A percentile compares a stretch with the other conserved stretches of the same genome.
Conservation (phyloP, 768 basidiomycete species). For the Heimioporus sp. region DNA sequence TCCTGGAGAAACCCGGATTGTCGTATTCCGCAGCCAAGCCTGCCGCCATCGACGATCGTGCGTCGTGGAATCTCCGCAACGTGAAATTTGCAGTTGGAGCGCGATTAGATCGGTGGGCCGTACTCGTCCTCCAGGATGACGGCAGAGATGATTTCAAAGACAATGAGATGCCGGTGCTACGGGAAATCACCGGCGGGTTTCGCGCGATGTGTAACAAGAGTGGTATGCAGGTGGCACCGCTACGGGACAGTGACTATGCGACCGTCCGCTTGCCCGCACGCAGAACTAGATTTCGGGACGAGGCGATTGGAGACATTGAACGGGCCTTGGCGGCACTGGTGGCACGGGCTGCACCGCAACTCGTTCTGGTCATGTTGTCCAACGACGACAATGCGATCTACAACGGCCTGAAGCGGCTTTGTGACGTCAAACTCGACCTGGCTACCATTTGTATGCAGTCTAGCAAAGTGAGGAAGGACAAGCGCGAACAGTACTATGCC, state of each 20-base stretch:
- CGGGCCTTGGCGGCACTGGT: not conserved
- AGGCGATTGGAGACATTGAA: constrained; percentile 39
- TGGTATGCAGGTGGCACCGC: constrained; percentile 52
- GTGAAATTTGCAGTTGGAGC: constrained; percentile 60
- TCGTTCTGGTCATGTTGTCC: constrained; percentile 47
- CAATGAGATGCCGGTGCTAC: constrained; percentile 48
- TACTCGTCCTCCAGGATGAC: constrained; percentile 63
- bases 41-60: constrained; percentile 35
- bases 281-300: constrained; percentile 45
- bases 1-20: constrained; percentile 44
- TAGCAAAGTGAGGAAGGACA: constrained; percentile 50
- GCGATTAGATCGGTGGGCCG: constrained; percentile 58
- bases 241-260: constrained; percentile 27
- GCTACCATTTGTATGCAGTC: constrained; percentile 73
- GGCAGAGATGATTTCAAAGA: constrained; percentile 52
- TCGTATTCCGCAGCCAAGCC: constrained; percentile 35
- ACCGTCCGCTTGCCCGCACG: constrained; percentile 47
- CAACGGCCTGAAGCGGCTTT: constrained; percentile 48
- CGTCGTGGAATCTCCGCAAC: constrained; percentile 51
- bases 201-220: constrained; percentile 57
- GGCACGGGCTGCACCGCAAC: constrained; percentile 1
- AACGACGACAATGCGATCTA: constrained; percentile 47
- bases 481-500: constrained; percentile 54
- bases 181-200: constrained; percentile 46
- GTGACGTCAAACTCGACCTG: constrained; percentile 46